Conservation (phyloP, 148 eudicot species). For the Fagopyrum esculentum region DNA sequence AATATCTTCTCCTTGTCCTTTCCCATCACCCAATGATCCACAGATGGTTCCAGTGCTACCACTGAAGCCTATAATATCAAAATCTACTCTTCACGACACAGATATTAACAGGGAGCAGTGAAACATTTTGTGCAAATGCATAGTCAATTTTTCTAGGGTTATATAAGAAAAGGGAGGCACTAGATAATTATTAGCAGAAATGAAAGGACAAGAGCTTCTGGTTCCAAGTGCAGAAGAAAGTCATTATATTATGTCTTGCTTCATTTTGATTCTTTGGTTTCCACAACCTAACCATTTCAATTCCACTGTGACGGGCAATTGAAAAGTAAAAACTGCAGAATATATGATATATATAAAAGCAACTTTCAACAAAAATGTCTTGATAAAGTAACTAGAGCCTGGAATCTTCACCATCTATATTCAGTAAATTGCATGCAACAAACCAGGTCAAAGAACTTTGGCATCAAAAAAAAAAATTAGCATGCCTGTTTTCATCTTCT, state of each 20-base stretch:
- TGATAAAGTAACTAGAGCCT: not conserved
- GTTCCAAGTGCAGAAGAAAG: not conserved
- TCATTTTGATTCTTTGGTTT: not conserved
- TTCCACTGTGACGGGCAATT: too few relatives aligned
- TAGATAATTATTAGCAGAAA: not conserved
- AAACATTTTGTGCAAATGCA: not conserved
- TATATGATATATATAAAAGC: not conserved
- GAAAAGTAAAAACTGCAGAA: not conserved
- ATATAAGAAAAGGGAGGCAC: not conserved
- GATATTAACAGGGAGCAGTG: not conserved
- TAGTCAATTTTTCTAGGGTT: not conserved
- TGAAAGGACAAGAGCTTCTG: not conserved
- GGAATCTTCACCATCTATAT: not conserved
- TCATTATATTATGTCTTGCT: not conserved
- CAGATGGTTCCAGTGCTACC: constrained; percentile 14
- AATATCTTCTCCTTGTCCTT: constrained; percentile 24
- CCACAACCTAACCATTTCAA: not conserved
- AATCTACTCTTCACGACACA: not conserved
- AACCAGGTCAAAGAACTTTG: not conserved
- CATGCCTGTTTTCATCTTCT: constrained; percentile 78
- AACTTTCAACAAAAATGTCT: not conserved
- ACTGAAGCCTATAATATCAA: constrained; percentile 21
- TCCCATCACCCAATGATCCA: constrained; percentile 7
- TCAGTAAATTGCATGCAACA: not conserved
- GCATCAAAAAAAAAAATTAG: not conserved